Evolutionary conservation across 371 early-diverging fungal genomes (phyloP), one percentile per base, ranked within the genome.

Genomic region (Syncephalastrum sp.): DNA sequence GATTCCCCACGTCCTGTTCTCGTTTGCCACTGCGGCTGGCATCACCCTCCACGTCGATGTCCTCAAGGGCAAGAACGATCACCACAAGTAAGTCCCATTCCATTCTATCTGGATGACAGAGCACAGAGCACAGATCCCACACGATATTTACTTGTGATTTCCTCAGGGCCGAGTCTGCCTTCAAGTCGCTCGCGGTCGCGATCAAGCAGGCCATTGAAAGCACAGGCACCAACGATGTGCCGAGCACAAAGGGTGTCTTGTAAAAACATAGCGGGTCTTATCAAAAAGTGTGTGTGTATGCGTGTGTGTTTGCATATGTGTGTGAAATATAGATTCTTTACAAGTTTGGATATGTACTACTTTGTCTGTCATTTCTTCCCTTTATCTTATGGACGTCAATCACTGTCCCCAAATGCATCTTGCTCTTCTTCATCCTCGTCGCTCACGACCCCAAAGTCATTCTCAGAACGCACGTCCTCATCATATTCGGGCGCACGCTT

Each of bases 131-230:
- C 6, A 29, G 29, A 3, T 1, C 4, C 6, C 29, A 29, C 4
- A 29, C 7, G 27, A 7, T 27, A 27, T 3, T 27, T 0, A 27
- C 21, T 21, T 27, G 42, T 33, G 24, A 16, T 50, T 50, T 10
- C 47, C 24, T 70, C 7, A 94, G 94, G 47, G 86, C 97, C 23
- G 98, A 97, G 72, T 82, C 94, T 24, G 92, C 98, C 3, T 98
- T 98, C 84, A 98, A 98, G 72, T 94, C 97, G 0, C 74, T 94
- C 47, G 98, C 97, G n/a, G 85, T 97, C 16, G 98, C 98, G 12
- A 64, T 98, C 38, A 72, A 91, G 41, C 87, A 90, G 63, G 98
- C 98, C 16, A 77, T 87, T 16, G 79, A 86, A 21, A 74, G 76
- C 50, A 94, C 95, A 7, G 95, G 95, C 5, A 80, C 87, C 38